These are phyloP conservation scores for Fusarium siculi DNA, from an alignment of 2,329 filamentous ascomycete species.

Conservation along the genomic window DNA sequence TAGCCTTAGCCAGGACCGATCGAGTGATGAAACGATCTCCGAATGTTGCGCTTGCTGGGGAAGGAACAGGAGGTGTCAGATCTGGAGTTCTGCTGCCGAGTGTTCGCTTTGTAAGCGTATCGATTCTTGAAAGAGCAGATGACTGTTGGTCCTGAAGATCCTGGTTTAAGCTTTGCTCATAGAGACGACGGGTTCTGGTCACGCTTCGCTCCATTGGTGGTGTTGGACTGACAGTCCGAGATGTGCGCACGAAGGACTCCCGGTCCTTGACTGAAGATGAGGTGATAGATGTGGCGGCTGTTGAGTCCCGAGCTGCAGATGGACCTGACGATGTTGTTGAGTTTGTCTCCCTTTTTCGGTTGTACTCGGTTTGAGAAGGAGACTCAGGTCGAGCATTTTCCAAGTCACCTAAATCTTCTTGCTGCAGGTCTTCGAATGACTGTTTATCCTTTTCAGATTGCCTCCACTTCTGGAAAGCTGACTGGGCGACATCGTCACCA, in stretches of 20 bases:
- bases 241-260: slow-evolving; percentile 53
- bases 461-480: slow-evolving; percentile 83
- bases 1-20: slow-evolving; percentile 64
- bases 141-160: slow-evolving; percentile 84
- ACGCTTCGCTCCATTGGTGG: slow-evolving; percentile 69
- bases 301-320: slow-evolving; percentile 78
- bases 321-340: slow-evolving; percentile 81
- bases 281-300: slow-evolving; percentile 84
- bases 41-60: slow-evolving; percentile 57
- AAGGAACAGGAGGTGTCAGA: slow-evolving; percentile 55
- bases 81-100: slow-evolving; percentile 63
- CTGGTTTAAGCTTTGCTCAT: slow-evolving; percentile 83
- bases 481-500: slow-evolving; percentile 85
- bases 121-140: slow-evolving; percentile 80
- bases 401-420: slow-evolving; percentile 32
- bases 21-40: slow-evolving; percentile 60
- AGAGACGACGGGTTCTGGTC: slow-evolving; percentile 79
- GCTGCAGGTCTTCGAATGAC: slow-evolving; percentile 50
- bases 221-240: slow-evolving; percentile 52
- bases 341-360: slow-evolving; percentile 83
- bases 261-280: slow-evolving; percentile 63
- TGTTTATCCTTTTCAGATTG: slow-evolving; percentile 66
- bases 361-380: slow-evolving; percentile 69
- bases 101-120: slow-evolving; percentile 76
- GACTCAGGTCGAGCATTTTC: slow-evolving; percentile 52